Conservation (phyloP, 352 stramenopile species). For the Phytophthora pistaciae region DNA sequence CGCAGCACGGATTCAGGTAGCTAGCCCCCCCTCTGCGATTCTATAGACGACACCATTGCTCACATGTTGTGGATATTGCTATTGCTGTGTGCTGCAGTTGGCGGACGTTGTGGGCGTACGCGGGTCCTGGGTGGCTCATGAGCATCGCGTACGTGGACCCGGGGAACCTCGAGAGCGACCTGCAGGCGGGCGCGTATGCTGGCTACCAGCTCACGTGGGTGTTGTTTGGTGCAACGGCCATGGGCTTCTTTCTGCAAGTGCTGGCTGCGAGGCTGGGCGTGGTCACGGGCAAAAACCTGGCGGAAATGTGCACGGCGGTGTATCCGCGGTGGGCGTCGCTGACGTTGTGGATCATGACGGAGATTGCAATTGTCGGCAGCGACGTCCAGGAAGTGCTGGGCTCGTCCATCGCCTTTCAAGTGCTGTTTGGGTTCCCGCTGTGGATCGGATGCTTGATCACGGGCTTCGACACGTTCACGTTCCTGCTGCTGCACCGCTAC, state of each 20-base stretch:
- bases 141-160: constrained; percentile 97
- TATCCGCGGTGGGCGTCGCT: constrained; percentile 85
- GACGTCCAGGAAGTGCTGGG: constrained; percentile 95
- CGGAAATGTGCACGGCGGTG: constrained; percentile 83
- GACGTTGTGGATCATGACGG: constrained; percentile 93
- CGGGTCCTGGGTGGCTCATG: constrained; percentile 91
- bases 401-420: constrained; percentile 92
- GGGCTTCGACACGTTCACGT: constrained; percentile 94
- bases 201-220: constrained; percentile 94
- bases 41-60: neutral
- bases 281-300: constrained; percentile 93
- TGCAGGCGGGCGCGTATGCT: constrained; percentile 93
- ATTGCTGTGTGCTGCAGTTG: constrained; percentile 43
- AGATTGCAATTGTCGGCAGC: constrained; percentile 93
- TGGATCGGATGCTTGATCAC: constrained; percentile 92
- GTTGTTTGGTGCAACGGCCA: constrained; percentile 88
- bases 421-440: constrained; percentile 91
- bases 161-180: constrained; percentile 96
- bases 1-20: constrained; percentile 36
- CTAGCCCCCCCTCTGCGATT: no score
- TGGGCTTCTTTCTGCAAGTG: constrained; percentile 95
- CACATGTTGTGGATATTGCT: neutral
- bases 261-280: constrained; percentile 94
- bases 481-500: constrained; percentile 93
- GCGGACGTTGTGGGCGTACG: constrained; percentile 84